Evolutionary conservation across 768 basidiomycete genomes (phyloP), one percentile per base, ranked within the genome.

Genomic region (Trametes villosa): DNA sequence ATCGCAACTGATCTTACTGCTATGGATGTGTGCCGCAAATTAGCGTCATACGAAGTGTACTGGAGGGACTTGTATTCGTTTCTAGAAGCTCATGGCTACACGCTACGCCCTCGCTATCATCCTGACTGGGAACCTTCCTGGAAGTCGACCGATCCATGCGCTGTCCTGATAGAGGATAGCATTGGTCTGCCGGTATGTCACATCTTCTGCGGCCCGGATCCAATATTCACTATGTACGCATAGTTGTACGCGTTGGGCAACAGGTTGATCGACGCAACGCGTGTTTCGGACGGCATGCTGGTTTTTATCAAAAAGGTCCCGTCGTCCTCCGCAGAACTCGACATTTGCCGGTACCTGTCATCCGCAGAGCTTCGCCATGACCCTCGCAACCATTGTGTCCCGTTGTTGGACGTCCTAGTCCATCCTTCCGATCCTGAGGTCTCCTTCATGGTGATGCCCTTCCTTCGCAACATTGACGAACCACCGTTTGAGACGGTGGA

Each of bases 361-460:
- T 60, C 53, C n/a, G 40, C 52, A 2, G 57, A 17, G 11, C 47
- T 66, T 2, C 48, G 46, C 11, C 44, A 30, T 0, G 62, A 67
- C 31, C 51, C 71, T 8, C 60, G 65, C 3, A 72, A 72, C 30
- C 72, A 70, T 30, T 63, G 63, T 22, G 27, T 48, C 2, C 46
- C 46, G 5, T 29, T 48, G 18, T 30, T 48, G 15, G 30, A 48
- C 30, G 46, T 30, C 3, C 18, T 48, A 7, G 8, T 9, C 13
- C 46, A 65, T 26, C 45, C 52, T 2, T 7, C 33, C 0, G 60
- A 64, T n/a, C 12, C 31, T 4, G 13, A 20, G 6, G 45, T 59
- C 20, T 53, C 53, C 2, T 59, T 60, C 24, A 56, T 70, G 15
- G 66, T 71, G 11, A 70, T 67, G 67, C 67, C 67, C 0, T 68